These are phyloP conservation scores for Ambrosiella cleistominuta DNA, from an alignment of 2,329 filamentous ascomycete genomes.

Conservation along the genomic window DNA sequence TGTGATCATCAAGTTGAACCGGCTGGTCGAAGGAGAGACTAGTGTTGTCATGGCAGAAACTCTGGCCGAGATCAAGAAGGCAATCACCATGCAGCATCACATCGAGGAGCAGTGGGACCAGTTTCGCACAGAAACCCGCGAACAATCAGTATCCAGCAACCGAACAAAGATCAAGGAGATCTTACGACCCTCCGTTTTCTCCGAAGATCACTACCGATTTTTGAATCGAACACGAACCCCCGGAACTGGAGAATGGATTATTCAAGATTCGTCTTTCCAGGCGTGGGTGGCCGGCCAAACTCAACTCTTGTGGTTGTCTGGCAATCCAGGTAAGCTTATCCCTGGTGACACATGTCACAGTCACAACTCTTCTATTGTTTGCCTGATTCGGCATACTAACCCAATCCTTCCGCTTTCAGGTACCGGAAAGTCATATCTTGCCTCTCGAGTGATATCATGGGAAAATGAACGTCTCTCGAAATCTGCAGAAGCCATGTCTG, in stretches of 20 bases:
- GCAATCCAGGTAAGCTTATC: slow-evolving; percentile 22
- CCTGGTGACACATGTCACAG: not conserved
- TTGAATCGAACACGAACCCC: slow-evolving; percentile 24
- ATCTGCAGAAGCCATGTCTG: slow-evolving; percentile 12
- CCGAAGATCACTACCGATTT: slow-evolving; percentile 25
- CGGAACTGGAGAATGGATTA: slow-evolving; percentile 30
- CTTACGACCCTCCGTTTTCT: slow-evolving; percentile 25
- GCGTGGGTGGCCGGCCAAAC: slow-evolving; percentile 24
- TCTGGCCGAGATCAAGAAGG: slow-evolving; percentile 22
- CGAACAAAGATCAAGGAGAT: slow-evolving; percentile 24
- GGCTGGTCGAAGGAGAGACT: slow-evolving; percentile 25
- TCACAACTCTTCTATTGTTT: not conserved
- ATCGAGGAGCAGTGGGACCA: slow-evolving; percentile 22
- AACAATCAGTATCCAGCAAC: slow-evolving; percentile 19
- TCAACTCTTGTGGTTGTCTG: slow-evolving; percentile 27
- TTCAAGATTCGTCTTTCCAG: slow-evolving; percentile 22
- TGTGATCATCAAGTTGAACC: slow-evolving; percentile 24
- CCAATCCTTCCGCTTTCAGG: slow-evolving; percentile 15
- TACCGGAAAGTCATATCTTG: slow-evolving; percentile 30
- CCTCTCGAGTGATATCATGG: slow-evolving; percentile 27
- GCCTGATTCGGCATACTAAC: not conserved
- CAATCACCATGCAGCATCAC: slow-evolving; percentile 21
- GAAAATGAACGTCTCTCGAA: slow-evolving; percentile 20
- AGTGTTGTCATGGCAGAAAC: slow-evolving; percentile 28
- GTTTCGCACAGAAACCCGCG: slow-evolving; percentile 21